Base-by-base conservation (phyloP, 2,329 filamentous ascomycete species). In the Colletotrichum lini region DNA sequence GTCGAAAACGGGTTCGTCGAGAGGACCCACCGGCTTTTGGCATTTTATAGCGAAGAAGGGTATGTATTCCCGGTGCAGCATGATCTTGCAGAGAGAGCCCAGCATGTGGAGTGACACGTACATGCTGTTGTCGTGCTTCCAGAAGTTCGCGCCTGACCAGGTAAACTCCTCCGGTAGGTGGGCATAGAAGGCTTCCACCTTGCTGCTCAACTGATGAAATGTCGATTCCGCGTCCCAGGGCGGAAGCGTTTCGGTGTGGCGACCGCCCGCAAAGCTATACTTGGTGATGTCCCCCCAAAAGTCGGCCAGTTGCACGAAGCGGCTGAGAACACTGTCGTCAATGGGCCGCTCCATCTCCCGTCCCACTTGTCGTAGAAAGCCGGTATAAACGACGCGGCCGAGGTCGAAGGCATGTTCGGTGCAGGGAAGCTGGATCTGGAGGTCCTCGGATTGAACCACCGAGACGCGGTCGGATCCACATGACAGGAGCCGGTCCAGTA, bases 71-170 rank as follows among this genome's bases (percentile, higher is more conserved):
- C 91, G 85, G 76, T 93, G 90, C 38, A 93, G 83, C 82, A 92
- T 89, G 73, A 94, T 90, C 67, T 88, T 86, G 77, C 90, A 93
- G 2, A 93, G 83, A 2, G 88, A 87, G 70, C 89, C 87, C 0
- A 93, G 86, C 75, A 91, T 90, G 75, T 94, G 92, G 65, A 94
- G 82, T 4, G 92, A 86, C 12, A 91, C 88, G 76, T 92, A 94
- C 9, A 88, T 86, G 56, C 90, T 91, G 72, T 88, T 89, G 74
- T 92, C 90, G 75, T 93, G 91, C 30, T 88, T 89, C 75, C 89
- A 88, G 53, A 91, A 90, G 77, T 93, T 93, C 50, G 85, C 84
- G 8, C 85, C 81, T 1, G 87, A 91, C 62, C 92, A 85, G 2
- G 83, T 87, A 56, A 81, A 73, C 15, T 60, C 54, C 40, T 74